Percentiles rank a stretch among this genome's conserved stretches.
These are phyloP conservation scores for sweet orange (Citrus sinensis) DNA, from an alignment of 345 rosid genomes.

Conservation along the genomic window DVS_A1.0 CM039165.1:37526501-37527000, in stretches of 20 bases:
- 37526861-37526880: slow-evolving; percentile 92
- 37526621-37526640: not conserved
- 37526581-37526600: not conserved
- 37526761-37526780: slow-evolving; percentile 97
- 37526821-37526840: not conserved
- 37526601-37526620: not conserved
- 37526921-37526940: slow-evolving; percentile 8
- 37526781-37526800: not conserved
- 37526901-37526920: slow-evolving; percentile 1
- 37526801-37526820: not conserved
- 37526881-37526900: slow-evolving; percentile 59
- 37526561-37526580: not conserved
- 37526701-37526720: slow-evolving; percentile 50
- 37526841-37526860: slow-evolving; percentile 79
- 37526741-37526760: slow-evolving; percentile 99
- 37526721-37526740: slow-evolving; percentile 95
- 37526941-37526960: not conserved
- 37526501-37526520: not conserved
- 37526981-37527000: slow-evolving; percentile 12
- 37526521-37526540: not conserved
- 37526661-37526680: not conserved
- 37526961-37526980: slow-evolving; percentile 2
- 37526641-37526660: not conserved
- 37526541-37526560: not conserved
- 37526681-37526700: not conserved